Evolutionary conservation across 2,329 filamentous ascomycete genomes (phyloP), one percentile per base, ranked within the genome.

Genomic region (Chrysosphaeria jannelii): DNA sequence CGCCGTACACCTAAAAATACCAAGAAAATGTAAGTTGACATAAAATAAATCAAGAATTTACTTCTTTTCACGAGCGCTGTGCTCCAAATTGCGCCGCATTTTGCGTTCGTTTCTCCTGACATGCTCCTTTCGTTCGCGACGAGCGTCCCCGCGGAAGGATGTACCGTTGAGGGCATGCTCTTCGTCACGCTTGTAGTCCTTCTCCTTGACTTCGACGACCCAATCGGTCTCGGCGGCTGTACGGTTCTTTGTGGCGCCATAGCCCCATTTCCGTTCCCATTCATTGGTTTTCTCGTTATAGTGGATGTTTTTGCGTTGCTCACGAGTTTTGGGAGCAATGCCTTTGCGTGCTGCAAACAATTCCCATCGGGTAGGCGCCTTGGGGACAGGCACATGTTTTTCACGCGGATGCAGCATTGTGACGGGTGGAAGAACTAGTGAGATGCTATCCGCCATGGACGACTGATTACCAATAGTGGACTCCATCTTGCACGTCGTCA

Each of bases 331-430:
- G 46, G 66, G 64, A 50, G 71, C 74, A 48, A 97, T 93, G 26
- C 85, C 85, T 57, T 91, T 89, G 62, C 89, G 89, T 44, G 66
- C 70, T 21, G 85, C 85, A 50, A 97, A 97, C 38, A 69, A 63
- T 51, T 90, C 69, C 85, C 85, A 97, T 44, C 78, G 90, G 28
- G 81, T 93, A 34, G 69, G 69, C 27, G 67, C 53, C 49, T 79
- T 85, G 34, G 65, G 58, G 26, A 63, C 57, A 1, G 85, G 85
- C 6, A 93, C 53, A 7, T 76, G 75, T 47, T 97, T 93, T 50
- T 91, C 79, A 35, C 85, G 70, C 13, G 85, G 85, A 4, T 93
- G 54, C 1, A 53, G 44, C 2, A 70, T 88, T 11, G 57, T 49
- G 1, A 63, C 52, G 0, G 57, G 43, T 0, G 85, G 85, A 0